Base-by-base conservation (phyloP, 768 basidiomycete species). In the Xerocomus potaroensis region DNA sequence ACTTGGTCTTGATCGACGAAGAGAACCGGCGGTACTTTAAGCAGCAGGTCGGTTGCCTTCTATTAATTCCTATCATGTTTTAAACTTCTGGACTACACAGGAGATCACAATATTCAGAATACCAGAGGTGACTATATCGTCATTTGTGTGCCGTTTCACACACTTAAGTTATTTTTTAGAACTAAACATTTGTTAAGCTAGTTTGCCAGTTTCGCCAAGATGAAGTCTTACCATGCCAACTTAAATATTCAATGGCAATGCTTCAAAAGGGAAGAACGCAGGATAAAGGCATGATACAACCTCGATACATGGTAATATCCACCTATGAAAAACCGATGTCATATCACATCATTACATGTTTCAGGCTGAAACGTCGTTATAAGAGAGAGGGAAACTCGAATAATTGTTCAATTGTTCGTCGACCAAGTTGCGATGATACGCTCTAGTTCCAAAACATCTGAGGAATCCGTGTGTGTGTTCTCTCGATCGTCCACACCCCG, bases 21-120 rank as follows among this genome's bases (percentile, higher is more conserved):
- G 95, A 97, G 75, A 98, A 98, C 68, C 76, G 95, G 59, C 76
- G 95, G 54, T 97, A 96, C 69, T 97, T 97, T 70, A 96, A 97
- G 70, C 93, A 96, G 67, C 92, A 94, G 81, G 88, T 83, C 33
- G 26, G 71, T 58, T 3, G 21, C 6, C 34, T 35, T 45, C 21
- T 34, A 9, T 12, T 27, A 16, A 18, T 40, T 12, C 18, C 19
- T 14, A 7, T 7, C 26, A 26, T 47, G 24, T 7, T 38, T 53
- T 19, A 58, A 24, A 8, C n/a, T 1, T 16, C n/a, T 27, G 41
- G 39, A 29, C 23, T 32, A 8, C 46, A 8, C 58, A 84, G 80
- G 87, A 92, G 75, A 92, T 92, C 57, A 93, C 91, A 1, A 76
- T 91, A 49, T 91, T 89, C 69, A 81, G 89, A 68, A 90, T 91